Conservation (phyloP, 495 filamentous ascomycete genomes). For the Bacidia gigantensis region DNA sequence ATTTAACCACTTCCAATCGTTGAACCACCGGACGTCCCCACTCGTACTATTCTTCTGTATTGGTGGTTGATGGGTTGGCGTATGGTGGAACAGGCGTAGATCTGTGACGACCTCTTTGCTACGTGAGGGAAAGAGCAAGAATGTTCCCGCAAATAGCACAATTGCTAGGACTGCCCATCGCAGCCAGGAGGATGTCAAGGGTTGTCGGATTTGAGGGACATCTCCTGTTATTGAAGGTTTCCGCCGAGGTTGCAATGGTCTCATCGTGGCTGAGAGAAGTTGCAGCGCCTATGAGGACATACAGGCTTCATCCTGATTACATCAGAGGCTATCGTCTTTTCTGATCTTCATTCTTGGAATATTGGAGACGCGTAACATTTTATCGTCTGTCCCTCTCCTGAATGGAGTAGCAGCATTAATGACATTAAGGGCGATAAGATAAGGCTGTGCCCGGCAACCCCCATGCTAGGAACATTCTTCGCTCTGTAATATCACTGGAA, state of each 20-base stretch:
- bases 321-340: too few species aligned
- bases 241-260: slow-evolving; percentile 5
- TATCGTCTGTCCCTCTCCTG: too few species aligned
- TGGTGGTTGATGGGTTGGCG: slow-evolving; percentile 60
- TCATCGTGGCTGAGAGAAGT: background rate
- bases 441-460: too few species aligned
- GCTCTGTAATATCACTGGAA: too few species aligned
- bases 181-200: slow-evolving; percentile 13
- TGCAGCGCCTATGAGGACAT: slow-evolving; percentile 3
- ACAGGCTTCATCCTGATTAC: background rate
- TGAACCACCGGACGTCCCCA: slow-evolving; percentile 72
- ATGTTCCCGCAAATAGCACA: slow-evolving; percentile 30
- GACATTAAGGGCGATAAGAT: too few species aligned
- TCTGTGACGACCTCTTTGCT: slow-evolving; percentile 19
- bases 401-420: too few species aligned
- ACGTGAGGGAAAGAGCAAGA: slow-evolving; percentile 28
- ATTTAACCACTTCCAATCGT: slow-evolving; percentile 74
- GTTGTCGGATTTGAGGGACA: slow-evolving; percentile 1
- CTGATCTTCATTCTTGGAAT: too few species aligned
- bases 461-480: too few species aligned
- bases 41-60: slow-evolving; percentile 62
- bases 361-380: too few species aligned
- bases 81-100: slow-evolving; percentile 39
- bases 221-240: slow-evolving; percentile 10
- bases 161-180: slow-evolving; percentile 18